Percentiles rank a stretch among this genome's conserved stretches.
phyloP scores from a whole-genome alignment of 2,329 filamentous ascomycete genomes.

The Emergomyces africanus region DNA sequence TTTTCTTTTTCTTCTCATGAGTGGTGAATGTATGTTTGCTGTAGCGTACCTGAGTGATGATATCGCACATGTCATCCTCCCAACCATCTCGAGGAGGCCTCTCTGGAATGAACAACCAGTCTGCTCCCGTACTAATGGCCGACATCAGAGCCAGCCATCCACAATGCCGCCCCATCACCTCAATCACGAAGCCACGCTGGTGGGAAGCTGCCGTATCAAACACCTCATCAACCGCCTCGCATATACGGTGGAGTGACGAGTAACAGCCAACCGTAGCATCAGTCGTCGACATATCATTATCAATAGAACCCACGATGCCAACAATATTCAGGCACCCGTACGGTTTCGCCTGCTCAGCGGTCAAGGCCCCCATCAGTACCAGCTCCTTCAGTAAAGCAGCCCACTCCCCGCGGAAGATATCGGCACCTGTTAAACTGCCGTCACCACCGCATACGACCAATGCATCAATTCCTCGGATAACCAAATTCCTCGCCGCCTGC shows the following conservation, averaged over 20 bases:
- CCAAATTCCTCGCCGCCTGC: conserved; percentile 84
- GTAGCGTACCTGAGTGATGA: conserved; percentile 53
- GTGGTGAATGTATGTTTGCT: background rate
- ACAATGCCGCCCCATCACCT: conserved; percentile 97
- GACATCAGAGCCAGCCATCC: conserved; percentile 96
- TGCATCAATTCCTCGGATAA: conserved; percentile 84
- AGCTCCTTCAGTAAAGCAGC: conserved; percentile 76
- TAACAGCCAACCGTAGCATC: conserved; percentile 97
- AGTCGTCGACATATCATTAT: conserved; percentile 95
- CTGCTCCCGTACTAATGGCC: conserved; percentile 84
- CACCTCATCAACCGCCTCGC: conserved; percentile 85
- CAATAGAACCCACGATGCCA: conserved; percentile 89
- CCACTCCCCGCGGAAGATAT: conserved; percentile 89
- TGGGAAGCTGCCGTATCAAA: conserved; percentile 93
- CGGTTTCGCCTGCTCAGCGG: conserved; percentile 55
- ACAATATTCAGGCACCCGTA: conserved; percentile 91
- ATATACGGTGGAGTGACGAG: conserved; percentile 83
- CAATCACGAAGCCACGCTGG: conserved; percentile 90
- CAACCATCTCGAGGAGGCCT: conserved; percentile 79
- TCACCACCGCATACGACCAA: conserved; percentile 96
- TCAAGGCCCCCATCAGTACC: conserved; percentile 59
- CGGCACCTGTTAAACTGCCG: conserved; percentile 87
- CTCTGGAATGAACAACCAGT: conserved; percentile 95
- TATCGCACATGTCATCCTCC: conserved; percentile 73
- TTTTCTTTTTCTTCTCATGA: too few relatives aligned